These are phyloP conservation scores for Fusarium sublunatum DNA, from an alignment of 2,329 filamentous ascomycete genomes.

Conservation along the genomic window DNA sequence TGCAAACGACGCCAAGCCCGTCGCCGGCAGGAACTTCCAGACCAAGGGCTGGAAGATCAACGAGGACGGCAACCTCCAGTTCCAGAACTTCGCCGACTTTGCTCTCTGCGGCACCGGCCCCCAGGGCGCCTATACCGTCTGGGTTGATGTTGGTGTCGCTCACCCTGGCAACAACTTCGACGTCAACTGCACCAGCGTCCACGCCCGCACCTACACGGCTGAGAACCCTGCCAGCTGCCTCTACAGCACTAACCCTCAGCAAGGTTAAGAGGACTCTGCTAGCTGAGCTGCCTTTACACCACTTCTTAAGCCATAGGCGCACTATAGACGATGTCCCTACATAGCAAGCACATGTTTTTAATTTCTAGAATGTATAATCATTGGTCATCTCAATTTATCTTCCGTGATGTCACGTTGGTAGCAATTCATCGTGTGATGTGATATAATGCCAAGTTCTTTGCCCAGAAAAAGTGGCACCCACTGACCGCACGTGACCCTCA, in stretches of 20 bases:
- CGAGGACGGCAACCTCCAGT: constrained; percentile 56
- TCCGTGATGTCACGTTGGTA: no score
- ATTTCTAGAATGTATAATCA: neutral
- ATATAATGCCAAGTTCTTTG: constrained; percentile 3
- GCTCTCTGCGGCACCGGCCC: constrained; percentile 62
- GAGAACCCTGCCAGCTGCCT: constrained; percentile 51
- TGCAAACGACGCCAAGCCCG: no score
- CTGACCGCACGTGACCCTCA: constrained; percentile 10
- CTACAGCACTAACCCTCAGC: constrained; percentile 43
- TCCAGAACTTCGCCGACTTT: constrained; percentile 56
- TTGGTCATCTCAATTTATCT: no score
- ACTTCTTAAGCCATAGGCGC: no score
- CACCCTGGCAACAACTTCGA: constrained; percentile 52
- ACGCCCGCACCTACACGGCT: constrained; percentile 45
- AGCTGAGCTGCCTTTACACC: no score
- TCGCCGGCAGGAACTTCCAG: constrained; percentile 55
- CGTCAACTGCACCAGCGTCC: constrained; percentile 53
- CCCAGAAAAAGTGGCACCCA: neutral
- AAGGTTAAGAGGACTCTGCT: no score
- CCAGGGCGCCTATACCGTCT: constrained; percentile 56
- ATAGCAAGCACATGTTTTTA: neutral
- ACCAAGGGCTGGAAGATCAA: constrained; percentile 61
- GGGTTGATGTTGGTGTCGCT: constrained; percentile 47
- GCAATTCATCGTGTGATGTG: neutral
- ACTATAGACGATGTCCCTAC: no score